phyloP scores from a whole-genome alignment of 169 alveolate species.

The Eimeria sp. region DNA sequence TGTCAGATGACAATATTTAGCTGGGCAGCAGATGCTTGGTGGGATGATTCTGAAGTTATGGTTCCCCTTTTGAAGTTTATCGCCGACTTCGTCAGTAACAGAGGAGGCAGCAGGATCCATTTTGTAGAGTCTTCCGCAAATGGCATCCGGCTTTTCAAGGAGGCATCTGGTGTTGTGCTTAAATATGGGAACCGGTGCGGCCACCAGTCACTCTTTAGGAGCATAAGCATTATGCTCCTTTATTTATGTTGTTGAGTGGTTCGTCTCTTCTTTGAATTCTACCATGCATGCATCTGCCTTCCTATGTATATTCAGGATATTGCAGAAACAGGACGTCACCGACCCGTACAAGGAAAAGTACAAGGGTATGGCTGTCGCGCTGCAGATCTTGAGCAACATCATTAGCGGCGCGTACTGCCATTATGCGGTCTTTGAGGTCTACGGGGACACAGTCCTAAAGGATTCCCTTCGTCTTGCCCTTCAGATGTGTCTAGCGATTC shows the following conservation, averaged over 20 bases:
- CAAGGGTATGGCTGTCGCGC: constrained; percentile 94
- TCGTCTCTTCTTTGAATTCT: background rate
- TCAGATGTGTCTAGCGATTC: constrained; percentile 93
- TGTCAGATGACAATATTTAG: constrained; percentile 87
- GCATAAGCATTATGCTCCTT: background rate
- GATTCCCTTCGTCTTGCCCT: constrained; percentile 94
- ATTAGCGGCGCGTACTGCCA: constrained; percentile 95
- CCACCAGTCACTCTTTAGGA: background rate
- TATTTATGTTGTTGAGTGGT: background rate
- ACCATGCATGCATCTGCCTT: background rate
- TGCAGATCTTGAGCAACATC: constrained; percentile 94
- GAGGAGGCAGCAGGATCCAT: constrained; percentile 93
- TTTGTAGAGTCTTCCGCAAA: constrained; percentile 96
- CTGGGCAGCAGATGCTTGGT: constrained; percentile 93
- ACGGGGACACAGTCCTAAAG: constrained; percentile 95
- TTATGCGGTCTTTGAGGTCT: constrained; percentile 96
- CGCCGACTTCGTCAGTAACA: constrained; percentile 88
- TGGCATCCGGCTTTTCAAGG: constrained; percentile 95
- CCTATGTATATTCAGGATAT: constrained; percentile 78
- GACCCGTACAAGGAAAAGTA: constrained; percentile 94
- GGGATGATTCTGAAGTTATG: constrained; percentile 95
- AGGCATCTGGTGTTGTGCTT: constrained; percentile 91
- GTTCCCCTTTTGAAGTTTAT: constrained; percentile 95
- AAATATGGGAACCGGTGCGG: constrained; percentile 82
- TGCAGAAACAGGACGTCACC: constrained; percentile 89